Percentiles rank a stretch among this genome's conserved stretches.
Conservation (phyloP, 2,329 filamentous ascomycete genomes). For the Aspergillus hortae region DNA sequence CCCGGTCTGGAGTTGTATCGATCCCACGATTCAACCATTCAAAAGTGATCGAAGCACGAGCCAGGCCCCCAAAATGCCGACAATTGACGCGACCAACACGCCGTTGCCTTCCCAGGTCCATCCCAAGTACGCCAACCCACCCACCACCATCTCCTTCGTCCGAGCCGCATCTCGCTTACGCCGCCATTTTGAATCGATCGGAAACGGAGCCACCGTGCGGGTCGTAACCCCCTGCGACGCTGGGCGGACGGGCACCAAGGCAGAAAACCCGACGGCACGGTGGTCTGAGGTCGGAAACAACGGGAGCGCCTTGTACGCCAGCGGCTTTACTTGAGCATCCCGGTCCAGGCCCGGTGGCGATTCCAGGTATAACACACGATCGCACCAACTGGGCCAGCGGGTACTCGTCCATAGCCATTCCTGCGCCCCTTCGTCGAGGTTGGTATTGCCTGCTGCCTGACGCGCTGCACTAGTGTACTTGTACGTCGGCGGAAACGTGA, state of each 20-base stretch:
- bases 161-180: slow-evolving; percentile 52
- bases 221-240: slow-evolving; percentile 29
- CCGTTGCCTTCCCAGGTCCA: slow-evolving; percentile 47
- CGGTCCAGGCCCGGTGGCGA: slow-evolving; percentile 51
- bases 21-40: slow-evolving; percentile 13
- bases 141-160: slow-evolving; percentile 57
- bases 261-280: slow-evolving; percentile 71
- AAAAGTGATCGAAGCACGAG: slow-evolving; percentile 38
- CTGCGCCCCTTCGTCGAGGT: slow-evolving; percentile 31
- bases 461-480: slow-evolving; percentile 64
- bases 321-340: slow-evolving; percentile 46
- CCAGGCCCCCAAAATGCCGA: slow-evolving; percentile 41
- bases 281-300: slow-evolving; percentile 84
- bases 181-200: slow-evolving; percentile 57
- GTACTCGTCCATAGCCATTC: slow-evolving; percentile 74
- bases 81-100: slow-evolving; percentile 35
- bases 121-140: slow-evolving; percentile 53
- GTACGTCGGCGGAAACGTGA: slow-evolving; percentile 88
- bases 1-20: slow-evolving; percentile 1
- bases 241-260: slow-evolving; percentile 58
- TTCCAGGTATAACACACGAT: slow-evolving; percentile 77
- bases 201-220: slow-evolving; percentile 52
- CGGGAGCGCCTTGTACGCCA: slow-evolving; percentile 70
- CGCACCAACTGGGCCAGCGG: slow-evolving; percentile 90
- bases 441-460: slow-evolving; percentile 28